A percentile compares a stretch with the other conserved stretches of the same genome.
These are phyloP conservation scores for Cordyceps tenuipes DNA, from an alignment of 2,329 filamentous ascomycete species.

Conservation along the genomic window DNA sequence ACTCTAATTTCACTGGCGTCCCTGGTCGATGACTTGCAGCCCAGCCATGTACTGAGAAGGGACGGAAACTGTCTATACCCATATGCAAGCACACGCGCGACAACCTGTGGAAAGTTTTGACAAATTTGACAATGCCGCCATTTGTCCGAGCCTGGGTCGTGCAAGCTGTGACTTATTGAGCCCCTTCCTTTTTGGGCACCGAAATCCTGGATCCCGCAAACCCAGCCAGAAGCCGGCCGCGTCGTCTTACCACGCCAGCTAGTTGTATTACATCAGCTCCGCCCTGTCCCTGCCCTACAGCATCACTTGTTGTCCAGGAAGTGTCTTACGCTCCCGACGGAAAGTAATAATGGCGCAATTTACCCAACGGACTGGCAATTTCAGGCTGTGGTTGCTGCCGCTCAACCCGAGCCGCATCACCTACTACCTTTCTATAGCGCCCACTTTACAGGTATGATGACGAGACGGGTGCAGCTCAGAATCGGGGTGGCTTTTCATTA, in stretches of 20 bases:
- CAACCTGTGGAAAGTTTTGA: background rate
- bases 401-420: slow-evolving; percentile 7
- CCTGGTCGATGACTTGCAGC: background rate
- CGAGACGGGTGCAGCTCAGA: background rate
- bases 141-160: background rate
- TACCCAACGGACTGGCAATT: background rate
- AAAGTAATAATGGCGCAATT: background rate
- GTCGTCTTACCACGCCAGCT: background rate
- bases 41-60: background rate
- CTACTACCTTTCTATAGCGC: background rate
- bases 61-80: background rate
- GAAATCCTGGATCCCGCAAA: slow-evolving; percentile 3
- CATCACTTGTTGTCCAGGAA: background rate
- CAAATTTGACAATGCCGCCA: too few relatives aligned
- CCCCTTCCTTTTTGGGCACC: background rate
- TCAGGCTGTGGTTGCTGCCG: background rate
- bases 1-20: slow-evolving; percentile 7
- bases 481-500: background rate
- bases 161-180: background rate
- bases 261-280: slow-evolving; percentile 8
- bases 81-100: background rate
- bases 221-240: too few relatives aligned
- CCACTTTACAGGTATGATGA: slow-evolving; percentile 6
- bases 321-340: background rate
- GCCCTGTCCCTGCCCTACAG: slow-evolving; percentile 2